phyloP scores from a whole-genome alignment of 2,329 filamentous ascomycete species.

The Fusarium sambucinum region DNA sequence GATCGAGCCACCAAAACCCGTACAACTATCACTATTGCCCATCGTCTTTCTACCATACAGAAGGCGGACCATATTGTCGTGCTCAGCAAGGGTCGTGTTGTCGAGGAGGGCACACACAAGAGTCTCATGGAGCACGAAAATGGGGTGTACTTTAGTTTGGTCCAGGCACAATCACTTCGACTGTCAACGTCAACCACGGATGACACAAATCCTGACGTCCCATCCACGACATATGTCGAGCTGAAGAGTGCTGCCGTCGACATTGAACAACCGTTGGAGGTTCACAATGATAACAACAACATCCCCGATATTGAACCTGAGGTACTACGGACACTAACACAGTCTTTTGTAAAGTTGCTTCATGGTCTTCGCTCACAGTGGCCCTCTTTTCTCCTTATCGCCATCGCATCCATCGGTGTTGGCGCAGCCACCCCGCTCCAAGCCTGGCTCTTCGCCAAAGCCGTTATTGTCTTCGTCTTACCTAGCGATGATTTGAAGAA shows the following conservation, averaged over 20 bases:
- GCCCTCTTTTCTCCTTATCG: conserved; percentile 38
- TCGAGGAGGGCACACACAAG: conserved; percentile 71
- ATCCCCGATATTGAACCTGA: background rate
- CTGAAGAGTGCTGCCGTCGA: background rate
- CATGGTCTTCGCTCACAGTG: conserved; percentile 38
- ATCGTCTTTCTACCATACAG: conserved; percentile 69
- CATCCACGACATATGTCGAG: conserved; percentile 6
- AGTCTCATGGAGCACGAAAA: conserved; percentile 65
- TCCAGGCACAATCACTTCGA: conserved; percentile 38
- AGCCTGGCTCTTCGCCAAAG: conserved; percentile 47
- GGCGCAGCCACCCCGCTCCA: conserved; percentile 45
- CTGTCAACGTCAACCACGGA: conserved; percentile 52
- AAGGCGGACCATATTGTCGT: conserved; percentile 75
- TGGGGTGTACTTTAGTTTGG: conserved; percentile 43
- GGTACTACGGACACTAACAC: conserved; percentile 1
- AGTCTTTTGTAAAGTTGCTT: conserved; percentile 32
- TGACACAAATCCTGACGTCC: background rate
- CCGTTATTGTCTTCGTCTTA: conserved; percentile 43
- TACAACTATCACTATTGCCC: conserved; percentile 75
- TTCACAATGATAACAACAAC: background rate
- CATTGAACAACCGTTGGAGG: background rate
- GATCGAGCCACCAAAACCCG: conserved; percentile 54
- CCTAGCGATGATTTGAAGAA: conserved; percentile 46
- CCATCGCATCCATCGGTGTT: conserved; percentile 41
- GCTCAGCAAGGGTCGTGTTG: conserved; percentile 67